Evolutionary conservation across 1,284 basidiomycete genomes (phyloP).

Genomic region (Lentinula novae-zelandiae): DNA sequence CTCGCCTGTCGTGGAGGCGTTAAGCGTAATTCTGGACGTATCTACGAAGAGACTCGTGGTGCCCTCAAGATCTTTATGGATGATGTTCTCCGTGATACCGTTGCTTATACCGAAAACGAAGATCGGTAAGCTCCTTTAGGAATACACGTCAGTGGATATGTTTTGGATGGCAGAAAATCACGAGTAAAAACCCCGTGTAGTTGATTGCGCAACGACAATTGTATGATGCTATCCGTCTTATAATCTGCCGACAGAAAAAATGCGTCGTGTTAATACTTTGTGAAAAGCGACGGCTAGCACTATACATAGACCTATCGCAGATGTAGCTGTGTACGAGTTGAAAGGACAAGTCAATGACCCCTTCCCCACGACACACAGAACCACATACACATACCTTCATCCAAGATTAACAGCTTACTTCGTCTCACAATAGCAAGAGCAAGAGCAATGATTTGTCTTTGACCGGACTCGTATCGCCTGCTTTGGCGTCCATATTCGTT

Average conservation of each 20-base stretch:
- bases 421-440: too few relatives aligned
- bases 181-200: constrained; percentile 45
- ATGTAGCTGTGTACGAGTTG: too few relatives aligned
- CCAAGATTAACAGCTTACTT: too few relatives aligned
- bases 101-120: constrained; percentile 7
- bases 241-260: constrained; percentile 4
- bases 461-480: too few relatives aligned
- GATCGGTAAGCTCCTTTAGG: constrained; percentile 52
- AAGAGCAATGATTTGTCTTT: too few relatives aligned
- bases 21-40: constrained; percentile 9
- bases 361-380: too few relatives aligned
- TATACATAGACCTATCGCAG: too few relatives aligned
- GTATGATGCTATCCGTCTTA: constrained; percentile 12
- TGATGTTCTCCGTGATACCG: constrained; percentile 6
- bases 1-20: constrained; percentile 10
- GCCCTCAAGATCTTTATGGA: constrained; percentile 10
- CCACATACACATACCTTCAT: too few relatives aligned
- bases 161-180: constrained; percentile 33
- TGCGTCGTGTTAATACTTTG: too few relatives aligned
- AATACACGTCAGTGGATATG: constrained; percentile 27
- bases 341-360: too few relatives aligned
- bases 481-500: too few relatives aligned
- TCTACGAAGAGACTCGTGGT: constrained; percentile 10
- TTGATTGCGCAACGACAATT: constrained; percentile 3
- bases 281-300: too few relatives aligned